Conservation (phyloP, 805 yeast genomes). For the Ogataea dorogensis region DNA sequence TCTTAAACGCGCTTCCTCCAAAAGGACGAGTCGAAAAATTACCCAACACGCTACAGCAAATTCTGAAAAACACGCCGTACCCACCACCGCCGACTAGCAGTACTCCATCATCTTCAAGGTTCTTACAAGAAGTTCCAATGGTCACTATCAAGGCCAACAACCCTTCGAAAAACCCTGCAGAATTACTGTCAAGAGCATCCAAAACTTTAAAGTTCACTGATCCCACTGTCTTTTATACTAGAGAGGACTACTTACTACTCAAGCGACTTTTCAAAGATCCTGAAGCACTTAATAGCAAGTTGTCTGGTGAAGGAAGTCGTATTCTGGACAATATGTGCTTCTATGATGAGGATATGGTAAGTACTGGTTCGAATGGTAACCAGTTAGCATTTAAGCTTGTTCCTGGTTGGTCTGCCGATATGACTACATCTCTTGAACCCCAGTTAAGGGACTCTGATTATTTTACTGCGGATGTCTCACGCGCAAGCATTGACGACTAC, state of each 20-base stretch:
- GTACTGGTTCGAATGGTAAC: slow-evolving; percentile 37
- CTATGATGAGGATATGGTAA: slow-evolving; percentile 36
- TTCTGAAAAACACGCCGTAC: slow-evolving; percentile 63
- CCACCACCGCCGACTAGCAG: slow-evolving; percentile 59
- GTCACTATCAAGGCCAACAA: slow-evolving; percentile 38
- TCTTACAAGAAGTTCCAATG: slow-evolving; percentile 36
- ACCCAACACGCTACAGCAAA: slow-evolving; percentile 64
- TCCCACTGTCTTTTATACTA: slow-evolving; percentile 64
- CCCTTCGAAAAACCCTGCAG: slow-evolving; percentile 49
- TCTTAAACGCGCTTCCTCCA: slow-evolving; percentile 72
- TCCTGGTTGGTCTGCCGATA: slow-evolving; percentile 38
- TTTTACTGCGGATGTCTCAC: slow-evolving; percentile 47
- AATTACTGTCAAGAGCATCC: slow-evolving; percentile 57
- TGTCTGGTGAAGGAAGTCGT: slow-evolving; percentile 73
- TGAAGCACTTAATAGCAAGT: slow-evolving; percentile 54
- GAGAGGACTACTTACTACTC: slow-evolving; percentile 74
- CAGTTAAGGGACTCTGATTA: slow-evolving; percentile 29
- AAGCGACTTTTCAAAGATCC: slow-evolving; percentile 66
- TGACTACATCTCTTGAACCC: slow-evolving; percentile 27
- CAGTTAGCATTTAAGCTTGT: slow-evolving; percentile 29
- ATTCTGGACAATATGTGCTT: slow-evolving; percentile 41
- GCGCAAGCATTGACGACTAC: slow-evolving; percentile 79
- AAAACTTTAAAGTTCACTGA: slow-evolving; percentile 66
- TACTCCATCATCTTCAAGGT: slow-evolving; percentile 22
- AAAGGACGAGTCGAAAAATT: slow-evolving; percentile 53